Base-by-base conservation (phyloP, 306 rosid species). In the Vigna mungo region DNA sequence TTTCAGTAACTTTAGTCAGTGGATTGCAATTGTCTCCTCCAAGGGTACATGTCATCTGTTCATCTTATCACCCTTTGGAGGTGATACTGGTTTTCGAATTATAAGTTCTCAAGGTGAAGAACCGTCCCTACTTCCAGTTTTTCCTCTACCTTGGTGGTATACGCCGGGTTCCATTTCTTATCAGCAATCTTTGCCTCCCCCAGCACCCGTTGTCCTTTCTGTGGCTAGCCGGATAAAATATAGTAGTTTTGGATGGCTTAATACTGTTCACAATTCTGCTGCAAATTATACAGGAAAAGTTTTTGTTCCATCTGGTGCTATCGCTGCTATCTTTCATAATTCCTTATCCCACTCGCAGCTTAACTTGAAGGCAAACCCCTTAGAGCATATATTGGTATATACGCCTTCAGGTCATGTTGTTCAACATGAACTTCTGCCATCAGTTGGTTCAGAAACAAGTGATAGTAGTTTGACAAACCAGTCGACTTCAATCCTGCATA, bases 161-260 rank as follows among this genome's bases (percentile, higher is more conserved):
- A 65, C 96, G 27, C 72, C 93, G 36, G 88, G 86, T 69, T 83
- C 82, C 72, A 18, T 60, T 53, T 63, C 82, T 64, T 66, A 76
- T 80, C 96, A 86, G 85, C 97, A 89, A 70, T 74, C 91, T 66
- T 82, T 82, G 81, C 89, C 93, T 43, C 93, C 95, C 2, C 98
- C 98, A 30, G 84, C 86, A 20, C 92, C 98, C 70, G 79, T 82
- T 80, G 77, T 78, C 68, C 97, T 93, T 82, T 93, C 92, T 10
- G 97, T 87, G 69, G 97, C 89, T 85, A 91, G 97, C 86, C 90
- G 98, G 68, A 91, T 93, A 81, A 93, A 93, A 60, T 88, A 93
- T 76, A 91, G 98, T 74, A 93, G 94, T 83, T 91, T 89, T 69
- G 93, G 98, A 78, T 93, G 98, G 98, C 97, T 93, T 71, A 91